Evolutionary conservation across 345 rosid genomes (phyloP), one percentile per base, ranked within the genome.

Genomic region (Nephelium lappaceum): DNA sequence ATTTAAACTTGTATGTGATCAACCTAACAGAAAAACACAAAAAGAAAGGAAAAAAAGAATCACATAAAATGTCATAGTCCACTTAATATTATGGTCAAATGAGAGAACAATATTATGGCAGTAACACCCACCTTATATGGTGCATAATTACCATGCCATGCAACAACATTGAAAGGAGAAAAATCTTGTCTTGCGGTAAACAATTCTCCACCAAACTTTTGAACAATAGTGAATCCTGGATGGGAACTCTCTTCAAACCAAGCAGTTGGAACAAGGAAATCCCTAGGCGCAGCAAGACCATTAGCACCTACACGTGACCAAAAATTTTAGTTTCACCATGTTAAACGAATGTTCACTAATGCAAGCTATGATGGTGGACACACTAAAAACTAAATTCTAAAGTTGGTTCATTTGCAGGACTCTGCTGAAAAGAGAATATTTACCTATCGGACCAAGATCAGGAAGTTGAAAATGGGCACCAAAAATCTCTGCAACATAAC

Each of bases 381-480:
- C 23, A 16, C 55, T 19, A 58, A 19, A 77, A 69, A 19, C 55
- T 49, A 12, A 18, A 67, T 43, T 53, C 39, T 11, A 65, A 18
- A 53, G 25, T 31, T 16, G 18, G 65, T 43, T 69, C 61, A 31
- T 74, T 49, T 72, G 67, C n/a, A 77, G 42, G 64, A 42, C 67
- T 38, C 19, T 73, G 71, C 68, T 76, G 16, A 57, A 78, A 78
- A 70, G 76, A 81, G 62, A 77, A 73, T 36, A n/a, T 58, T 69
- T 85, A 95, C 98, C 98, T 86, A 95, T 95, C 10, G 99, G 99
- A 69, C 98, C 99, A 82, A 95, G 97, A 83, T 95, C 99, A 80
- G 98, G 99, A 79, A 95, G 97, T 81, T 95, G 97, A 91, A 92
- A 92, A 88, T 95, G 99, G 80, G 91, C 65, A 25, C 99, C 99